Percentiles rank a stretch among this genome's conserved stretches.
phyloP scores from a whole-genome alignment of 2,329 filamentous ascomycete genomes.

The Sordariomycetes sp. region DNA sequence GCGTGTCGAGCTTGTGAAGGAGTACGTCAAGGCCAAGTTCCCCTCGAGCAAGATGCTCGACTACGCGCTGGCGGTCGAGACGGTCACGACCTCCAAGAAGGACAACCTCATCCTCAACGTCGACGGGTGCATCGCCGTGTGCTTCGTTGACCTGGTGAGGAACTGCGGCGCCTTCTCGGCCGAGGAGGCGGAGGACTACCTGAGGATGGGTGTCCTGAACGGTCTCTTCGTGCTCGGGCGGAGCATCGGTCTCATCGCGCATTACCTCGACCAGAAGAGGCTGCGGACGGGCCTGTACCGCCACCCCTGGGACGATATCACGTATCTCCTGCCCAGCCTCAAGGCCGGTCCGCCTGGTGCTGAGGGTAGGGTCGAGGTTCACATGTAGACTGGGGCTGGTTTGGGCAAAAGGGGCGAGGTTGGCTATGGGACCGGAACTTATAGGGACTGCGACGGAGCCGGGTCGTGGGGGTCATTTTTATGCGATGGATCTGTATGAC shows the following conservation, averaged over 20 bases:
- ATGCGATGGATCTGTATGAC: conserved; percentile 4
- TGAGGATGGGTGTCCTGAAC: conserved; percentile 98
- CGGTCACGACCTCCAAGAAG: conserved; percentile 98
- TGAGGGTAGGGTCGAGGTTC: conserved; percentile 85
- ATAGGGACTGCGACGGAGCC: conserved; percentile 1
- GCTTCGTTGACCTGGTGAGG: conserved; percentile 95
- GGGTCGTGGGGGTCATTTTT: conserved; percentile 1
- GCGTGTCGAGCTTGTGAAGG: conserved; percentile 98
- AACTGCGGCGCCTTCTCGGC: conserved; percentile 94
- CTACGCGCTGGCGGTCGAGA: conserved; percentile 96
- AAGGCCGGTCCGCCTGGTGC: conserved; percentile 58
- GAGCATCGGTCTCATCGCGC: conserved; percentile 97
- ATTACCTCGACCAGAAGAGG: conserved; percentile 99
- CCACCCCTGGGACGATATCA: conserved; percentile 98
- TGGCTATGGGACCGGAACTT: not conserved
- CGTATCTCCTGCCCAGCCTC: conserved; percentile 80
- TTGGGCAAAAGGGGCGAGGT: not conserved
- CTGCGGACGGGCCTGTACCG: conserved; percentile 97
- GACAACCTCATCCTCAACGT: conserved; percentile 99
- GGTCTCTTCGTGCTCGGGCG: conserved; percentile 97
- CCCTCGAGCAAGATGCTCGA: conserved; percentile 96
- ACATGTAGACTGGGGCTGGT: conserved; percentile 41
- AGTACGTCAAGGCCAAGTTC: conserved; percentile 97
- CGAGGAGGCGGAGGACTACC: conserved; percentile 98
- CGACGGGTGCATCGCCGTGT: conserved; percentile 94